Evolutionary conservation across 495 filamentous ascomycete species (phyloP), one percentile per base, ranked within the genome.

Genomic region (Amphirosellinia nigrospora): DNA sequence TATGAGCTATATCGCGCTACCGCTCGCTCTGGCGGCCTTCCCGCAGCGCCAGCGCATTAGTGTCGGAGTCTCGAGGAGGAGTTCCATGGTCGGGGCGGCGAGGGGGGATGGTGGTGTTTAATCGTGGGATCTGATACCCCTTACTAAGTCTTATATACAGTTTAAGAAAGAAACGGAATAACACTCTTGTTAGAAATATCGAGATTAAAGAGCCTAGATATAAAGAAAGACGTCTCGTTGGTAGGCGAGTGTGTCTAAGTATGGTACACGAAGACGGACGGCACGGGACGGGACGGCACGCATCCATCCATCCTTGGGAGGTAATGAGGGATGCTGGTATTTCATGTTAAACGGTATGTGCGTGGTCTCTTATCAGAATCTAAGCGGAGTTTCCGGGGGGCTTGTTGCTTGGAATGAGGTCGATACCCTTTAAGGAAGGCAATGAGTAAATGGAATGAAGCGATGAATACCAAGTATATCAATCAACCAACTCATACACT

Each of bases 11-110:
- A 90, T 95, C 71, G 94, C 93, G 34, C 81, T 98, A 72, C 94
- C 93, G 59, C 81, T 97, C 34, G 94, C 96, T 4, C 82, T 99
- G 52, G 96, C 89, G 13, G 96, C 91, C 9, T 99, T 98, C 82
- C 96, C 96, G 13, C 93, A 97, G 83, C 83, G 93, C 66, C 94
- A 99, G 84, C 85, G 85, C 61, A 91, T 97, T 26, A 86, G 82
- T 66, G 93, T 91, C 0, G 82, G 10, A 88, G 81, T 21, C 77
- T 99, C 52, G 96, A 98, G 84, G 81, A 89, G 72, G 90, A 97
- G 81, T 97, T 99, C 78, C 89, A 88, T 81, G 89, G 87, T 0
- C 85, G 85, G 59, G 93, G 91, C n/a, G 94, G 93, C 0, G 82
- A 89, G 56, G 85, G 83, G 93, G 90, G 0, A 82, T 91, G 86